A percentile compares a stretch with the other conserved stretches of the same genome.
These are phyloP conservation scores for Bretschneidera sinensis DNA, from an alignment of 345 rosid genomes.

Conservation along the genomic window DNA sequence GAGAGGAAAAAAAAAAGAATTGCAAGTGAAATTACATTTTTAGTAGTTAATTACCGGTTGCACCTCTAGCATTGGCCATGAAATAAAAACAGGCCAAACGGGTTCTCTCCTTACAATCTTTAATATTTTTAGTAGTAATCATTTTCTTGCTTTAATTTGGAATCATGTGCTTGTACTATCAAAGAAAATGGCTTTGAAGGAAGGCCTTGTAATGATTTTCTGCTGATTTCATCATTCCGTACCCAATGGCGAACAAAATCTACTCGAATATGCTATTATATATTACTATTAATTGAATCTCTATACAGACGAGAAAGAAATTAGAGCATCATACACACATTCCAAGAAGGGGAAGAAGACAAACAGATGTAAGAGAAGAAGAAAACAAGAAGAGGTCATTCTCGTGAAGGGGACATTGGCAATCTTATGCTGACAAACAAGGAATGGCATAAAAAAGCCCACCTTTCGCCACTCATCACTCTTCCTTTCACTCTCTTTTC, in stretches of 20 bases:
- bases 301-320: slow-evolving; percentile 5
- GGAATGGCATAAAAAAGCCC: no score
- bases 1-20: neutral
- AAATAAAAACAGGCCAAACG: slow-evolving; percentile 12
- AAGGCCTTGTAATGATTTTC: neutral
- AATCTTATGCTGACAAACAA: slow-evolving; percentile 16
- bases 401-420: slow-evolving; percentile 50
- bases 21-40: slow-evolving; percentile 3
- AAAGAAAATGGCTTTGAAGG: no score
- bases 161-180: slow-evolving; percentile 4
- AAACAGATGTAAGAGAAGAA: slow-evolving; percentile 38
- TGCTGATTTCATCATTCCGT: slow-evolving; percentile 15
- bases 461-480: neutral
- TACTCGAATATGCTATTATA: no score
- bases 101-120: no score
- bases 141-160: slow-evolving; percentile 19
- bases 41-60: slow-evolving; percentile 15
- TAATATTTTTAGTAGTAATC: no score
- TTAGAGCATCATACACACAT: slow-evolving; percentile 54
- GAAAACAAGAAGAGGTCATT: slow-evolving; percentile 52
- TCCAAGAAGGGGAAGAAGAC: slow-evolving; percentile 62
- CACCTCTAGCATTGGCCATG: slow-evolving; percentile 24
- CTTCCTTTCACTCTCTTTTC: slow-evolving; percentile 4
- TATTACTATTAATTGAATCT: neutral
- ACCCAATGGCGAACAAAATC: slow-evolving; percentile 18